phyloP scores from a whole-genome alignment of 805 yeast genomes.

The Candida methanosorbosa region DNA sequence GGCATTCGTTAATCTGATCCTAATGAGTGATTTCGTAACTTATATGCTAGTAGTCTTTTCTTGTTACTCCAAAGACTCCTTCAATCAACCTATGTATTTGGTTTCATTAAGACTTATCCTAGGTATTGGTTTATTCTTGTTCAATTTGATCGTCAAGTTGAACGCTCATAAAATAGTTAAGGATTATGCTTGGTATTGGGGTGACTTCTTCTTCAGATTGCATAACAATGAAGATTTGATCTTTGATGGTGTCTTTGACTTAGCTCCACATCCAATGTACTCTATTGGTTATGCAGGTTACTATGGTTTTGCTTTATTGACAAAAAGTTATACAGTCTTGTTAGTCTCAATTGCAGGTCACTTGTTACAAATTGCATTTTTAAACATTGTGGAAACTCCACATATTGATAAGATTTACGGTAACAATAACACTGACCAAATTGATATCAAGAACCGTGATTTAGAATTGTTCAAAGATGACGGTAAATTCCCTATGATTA shows the following conservation, averaged over 20 bases:
- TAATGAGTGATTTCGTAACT: slow-evolving; percentile 78
- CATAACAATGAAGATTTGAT: slow-evolving; percentile 56
- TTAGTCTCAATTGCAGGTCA: slow-evolving; percentile 69
- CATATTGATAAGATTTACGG: slow-evolving; percentile 79
- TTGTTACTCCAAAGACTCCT: slow-evolving; percentile 27
- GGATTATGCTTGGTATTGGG: slow-evolving; percentile 95
- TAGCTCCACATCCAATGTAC: slow-evolving; percentile 91
- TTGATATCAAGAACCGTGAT: slow-evolving; percentile 25
- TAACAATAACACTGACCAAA: slow-evolving; percentile 10
- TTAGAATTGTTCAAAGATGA: slow-evolving; percentile 7
- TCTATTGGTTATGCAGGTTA: slow-evolving; percentile 84
- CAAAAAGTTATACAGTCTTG: slow-evolving; percentile 65
- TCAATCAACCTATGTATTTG: slow-evolving; percentile 33
- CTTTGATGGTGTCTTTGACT: slow-evolving; percentile 82
- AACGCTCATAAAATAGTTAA: slow-evolving; percentile 85
- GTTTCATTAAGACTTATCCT: slow-evolving; percentile 42
- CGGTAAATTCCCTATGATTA: slow-evolving; percentile 35
- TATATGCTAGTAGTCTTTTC: slow-evolving; percentile 54
- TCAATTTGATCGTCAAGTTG: slow-evolving; percentile 77
- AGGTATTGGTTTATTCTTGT: slow-evolving; percentile 55
- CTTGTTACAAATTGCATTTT: slow-evolving; percentile 64
- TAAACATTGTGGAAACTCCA: slow-evolving; percentile 73
- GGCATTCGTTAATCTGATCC: slow-evolving; percentile 68
- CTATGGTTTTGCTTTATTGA: slow-evolving; percentile 72
- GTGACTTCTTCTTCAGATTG: slow-evolving; percentile 80